Evolutionary conservation across 2,329 filamentous ascomycete genomes (phyloP), one percentile per base, ranked within the genome.

Genomic region (Podosphaera fusca): DNA sequence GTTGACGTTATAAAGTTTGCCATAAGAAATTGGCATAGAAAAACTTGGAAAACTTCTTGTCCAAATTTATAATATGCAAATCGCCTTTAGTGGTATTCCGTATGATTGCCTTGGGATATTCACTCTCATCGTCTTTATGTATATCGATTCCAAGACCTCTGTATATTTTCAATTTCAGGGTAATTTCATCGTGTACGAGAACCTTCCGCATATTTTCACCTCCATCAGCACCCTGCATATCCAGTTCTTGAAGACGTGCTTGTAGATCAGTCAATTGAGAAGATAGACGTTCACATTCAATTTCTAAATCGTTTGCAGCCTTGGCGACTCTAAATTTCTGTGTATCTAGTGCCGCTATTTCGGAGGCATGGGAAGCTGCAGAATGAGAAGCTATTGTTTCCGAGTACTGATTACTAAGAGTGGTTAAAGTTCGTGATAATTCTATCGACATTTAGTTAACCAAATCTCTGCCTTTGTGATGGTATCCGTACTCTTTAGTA

Each of bases 21-120:
- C 92, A 98, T 67, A 96, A 94, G 69, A 94, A 94, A 65, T 95
- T 94, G 30, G 89, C 87, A 66, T 95, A 95, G 67, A 94, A 95
- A 69, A 85, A 90, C 60, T 82, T 78, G 58, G 86, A 90, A 69
- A 95, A 89, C 72, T 92, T 94, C 64, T 85, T 82, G 65, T 96
- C 89, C 68, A 98, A 82, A 66, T 94, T 94, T 59, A 98, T 83
- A 55, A 96, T 86, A 68, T 95, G 87, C 55, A 96, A 87, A 68
- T 96, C 89, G 7, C 88, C 89, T 72, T 88, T 90, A 62, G 80
- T 77, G 59, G 82, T 82, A 67, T 94, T 95, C 60, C 87, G 75
- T 62, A 96, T 83, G 21, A 95, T 78, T 0, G 89, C 90, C 66
- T 86, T 85, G 63, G 78, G 82, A 73, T 90, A 95, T 67, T 87